Evolutionary conservation across 441 rosid genomes (phyloP), one percentile per base, ranked within the genome.

Genomic region (Flueggea neowawraea): DNA sequence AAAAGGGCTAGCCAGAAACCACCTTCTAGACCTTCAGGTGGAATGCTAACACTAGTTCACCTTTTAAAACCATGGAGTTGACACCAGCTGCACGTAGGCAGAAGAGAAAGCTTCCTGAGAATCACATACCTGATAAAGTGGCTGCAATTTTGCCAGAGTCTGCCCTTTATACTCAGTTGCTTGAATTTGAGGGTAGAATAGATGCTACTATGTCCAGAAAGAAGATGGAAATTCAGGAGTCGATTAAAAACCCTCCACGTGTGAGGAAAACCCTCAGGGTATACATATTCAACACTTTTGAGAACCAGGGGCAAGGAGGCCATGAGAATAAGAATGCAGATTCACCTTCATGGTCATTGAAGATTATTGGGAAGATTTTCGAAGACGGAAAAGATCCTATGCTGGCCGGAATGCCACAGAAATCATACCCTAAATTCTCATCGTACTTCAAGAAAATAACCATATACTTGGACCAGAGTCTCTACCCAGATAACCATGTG

Each of bases 371-470:
- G 52, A 82, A 84, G 69, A 78, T 89, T 50, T 65, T 89, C 73
- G 92, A 89, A 73, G 84, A 84, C 67, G 90, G 88, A 59, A 75
- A 82, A 68, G 94, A 89, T 73, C 89, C 89, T 68, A 59, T 73
- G 47, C 65, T 80, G 68, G 68, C 78, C 54, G 96, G 85, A 66
- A 56, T 57, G 58, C 31, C 22, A 22, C 79, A 76, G 72, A 83
- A 77, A 57, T 31, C 73, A 14, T 59, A 79, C 58, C 85, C 84
- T 5, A 78, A 84, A 62, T 89, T 89, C 75, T 84, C 94, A 15
- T 77, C 86, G 22, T 89, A 76, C 82, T 82, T 89, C 69, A 87
- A 83, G 71, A 89, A 78, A 70, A 77, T 89, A 22, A 87, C 96
- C 28, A 70, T 89, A 68, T 83, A 78, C 74, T 72, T 89, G 81